These are phyloP conservation scores for Trichoderma breve DNA, from an alignment of 2,329 filamentous ascomycete species.

Conservation along the genomic window DNA sequence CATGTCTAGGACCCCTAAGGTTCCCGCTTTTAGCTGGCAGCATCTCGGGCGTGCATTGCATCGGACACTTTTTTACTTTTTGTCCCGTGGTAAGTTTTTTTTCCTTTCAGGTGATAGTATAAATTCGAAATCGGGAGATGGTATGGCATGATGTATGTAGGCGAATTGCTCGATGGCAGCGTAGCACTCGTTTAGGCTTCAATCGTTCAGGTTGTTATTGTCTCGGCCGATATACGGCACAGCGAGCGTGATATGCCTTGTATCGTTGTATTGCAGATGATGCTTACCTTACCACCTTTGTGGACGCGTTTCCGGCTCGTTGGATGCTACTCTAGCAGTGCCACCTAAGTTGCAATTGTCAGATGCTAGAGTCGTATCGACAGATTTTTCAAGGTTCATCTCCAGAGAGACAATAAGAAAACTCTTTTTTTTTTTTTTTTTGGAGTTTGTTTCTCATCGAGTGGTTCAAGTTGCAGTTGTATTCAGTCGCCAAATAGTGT, in stretches of 20 bases:
- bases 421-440: background rate
- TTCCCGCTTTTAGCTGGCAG: slow-evolving; percentile 2
- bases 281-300: background rate
- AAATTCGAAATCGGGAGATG: background rate
- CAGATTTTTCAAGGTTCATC: background rate
- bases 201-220: background rate
- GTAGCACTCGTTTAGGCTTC: background rate
- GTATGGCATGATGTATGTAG: background rate
- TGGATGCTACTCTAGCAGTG: background rate
- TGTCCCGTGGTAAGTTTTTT: too few species aligned
- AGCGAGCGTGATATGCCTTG: background rate
- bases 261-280: slow-evolving; percentile 2
- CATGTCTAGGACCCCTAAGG: background rate
- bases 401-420: background rate
- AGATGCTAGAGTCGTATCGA: background rate
- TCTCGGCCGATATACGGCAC: background rate
- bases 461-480: background rate
- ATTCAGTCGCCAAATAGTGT: background rate
- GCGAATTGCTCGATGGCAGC: background rate
- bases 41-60: background rate
- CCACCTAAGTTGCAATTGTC: background rate
- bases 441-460: background rate
- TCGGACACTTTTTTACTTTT: background rate
- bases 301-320: background rate
- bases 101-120: background rate